Conservation (phyloP, 1,284 basidiomycete species). For the Heterobasidion occidentale region DNA sequence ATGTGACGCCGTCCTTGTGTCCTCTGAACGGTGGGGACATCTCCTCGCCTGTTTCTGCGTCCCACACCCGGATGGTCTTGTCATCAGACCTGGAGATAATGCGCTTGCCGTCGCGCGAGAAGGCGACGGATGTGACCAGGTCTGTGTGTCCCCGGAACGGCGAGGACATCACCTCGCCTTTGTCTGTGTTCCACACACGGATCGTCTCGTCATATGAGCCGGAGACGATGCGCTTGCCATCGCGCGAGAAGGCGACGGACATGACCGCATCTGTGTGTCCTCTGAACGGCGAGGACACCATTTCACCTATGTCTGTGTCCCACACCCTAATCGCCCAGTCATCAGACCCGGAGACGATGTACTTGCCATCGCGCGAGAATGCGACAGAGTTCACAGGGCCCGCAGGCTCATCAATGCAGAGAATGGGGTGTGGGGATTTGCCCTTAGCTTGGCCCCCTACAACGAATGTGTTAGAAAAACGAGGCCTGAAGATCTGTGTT, state of each 20-base stretch:
- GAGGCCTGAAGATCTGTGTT: not conserved
- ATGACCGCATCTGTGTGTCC: not conserved
- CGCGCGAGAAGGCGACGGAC: not conserved
- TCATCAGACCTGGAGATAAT: too few species aligned
- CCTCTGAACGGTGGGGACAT: too few species aligned
- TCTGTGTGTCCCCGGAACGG: not conserved
- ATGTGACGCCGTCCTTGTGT: not conserved
- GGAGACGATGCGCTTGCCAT: not conserved
- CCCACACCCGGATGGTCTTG: too few species aligned
- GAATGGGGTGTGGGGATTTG: not conserved
- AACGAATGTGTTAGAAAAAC: not conserved
- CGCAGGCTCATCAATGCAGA: not conserved
- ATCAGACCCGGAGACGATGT: not conserved
- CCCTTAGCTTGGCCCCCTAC: not conserved
- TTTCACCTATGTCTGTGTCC: not conserved
- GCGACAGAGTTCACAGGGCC: not conserved
- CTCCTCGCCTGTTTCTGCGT: too few species aligned
- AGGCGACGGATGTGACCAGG: not conserved
- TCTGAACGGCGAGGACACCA: not conserved
- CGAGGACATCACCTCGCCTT: not conserved
- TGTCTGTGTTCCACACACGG: not conserved
- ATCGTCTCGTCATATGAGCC: not conserved
- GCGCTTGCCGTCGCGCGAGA: too few species aligned
- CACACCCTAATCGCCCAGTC: not conserved
- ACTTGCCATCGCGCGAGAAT: not conserved